Conservation (phyloP, 1,139 yeast genomes). For the Yamadazyma diddensiae region DNA sequence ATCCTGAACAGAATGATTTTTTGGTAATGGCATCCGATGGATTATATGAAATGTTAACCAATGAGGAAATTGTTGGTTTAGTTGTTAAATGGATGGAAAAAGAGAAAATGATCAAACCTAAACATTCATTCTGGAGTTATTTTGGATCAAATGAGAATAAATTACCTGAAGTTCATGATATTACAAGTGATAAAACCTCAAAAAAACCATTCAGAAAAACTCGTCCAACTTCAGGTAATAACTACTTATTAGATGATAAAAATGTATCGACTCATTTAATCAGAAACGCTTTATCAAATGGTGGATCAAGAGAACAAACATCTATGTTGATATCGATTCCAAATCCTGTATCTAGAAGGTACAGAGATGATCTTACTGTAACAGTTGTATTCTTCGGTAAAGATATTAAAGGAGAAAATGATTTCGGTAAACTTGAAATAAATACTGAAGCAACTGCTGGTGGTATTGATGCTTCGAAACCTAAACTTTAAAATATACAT, state of each 20-base stretch:
- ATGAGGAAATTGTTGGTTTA: slow-evolving; percentile 87
- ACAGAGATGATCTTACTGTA: slow-evolving; percentile 93
- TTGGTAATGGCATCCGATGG: slow-evolving; percentile 95
- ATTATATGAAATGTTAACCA: slow-evolving; percentile 83
- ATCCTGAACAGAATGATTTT: slow-evolving; percentile 74
- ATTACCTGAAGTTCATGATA: slow-evolving; percentile 61
- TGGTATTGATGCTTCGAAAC: slow-evolving; percentile 45
- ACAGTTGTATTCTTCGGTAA: slow-evolving; percentile 91
- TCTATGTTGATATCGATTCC: slow-evolving; percentile 89
- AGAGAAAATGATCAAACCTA: slow-evolving; percentile 60
- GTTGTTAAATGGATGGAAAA: slow-evolving; percentile 94
- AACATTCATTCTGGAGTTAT: slow-evolving; percentile 47
- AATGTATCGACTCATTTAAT: slow-evolving; percentile 92
- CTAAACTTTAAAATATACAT: slow-evolving; percentile 39
- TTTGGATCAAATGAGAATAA: slow-evolving; percentile 48
- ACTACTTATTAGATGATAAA: slow-evolving; percentile 66
- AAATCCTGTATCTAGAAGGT: slow-evolving; percentile 86
- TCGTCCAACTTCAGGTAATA: slow-evolving; percentile 33
- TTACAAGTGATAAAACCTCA: slow-evolving; percentile 52
- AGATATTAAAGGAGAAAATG: slow-evolving; percentile 39
- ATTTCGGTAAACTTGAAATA: slow-evolving; percentile 49
- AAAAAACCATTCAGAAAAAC: slow-evolving; percentile 46
- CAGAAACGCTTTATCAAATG: slow-evolving; percentile 86
- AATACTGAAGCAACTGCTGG: slow-evolving; percentile 60
- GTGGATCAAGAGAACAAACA: slow-evolving; percentile 84